Base-by-base conservation (phyloP, 768 basidiomycete species). In the Gymnopilus dilepis region DNA sequence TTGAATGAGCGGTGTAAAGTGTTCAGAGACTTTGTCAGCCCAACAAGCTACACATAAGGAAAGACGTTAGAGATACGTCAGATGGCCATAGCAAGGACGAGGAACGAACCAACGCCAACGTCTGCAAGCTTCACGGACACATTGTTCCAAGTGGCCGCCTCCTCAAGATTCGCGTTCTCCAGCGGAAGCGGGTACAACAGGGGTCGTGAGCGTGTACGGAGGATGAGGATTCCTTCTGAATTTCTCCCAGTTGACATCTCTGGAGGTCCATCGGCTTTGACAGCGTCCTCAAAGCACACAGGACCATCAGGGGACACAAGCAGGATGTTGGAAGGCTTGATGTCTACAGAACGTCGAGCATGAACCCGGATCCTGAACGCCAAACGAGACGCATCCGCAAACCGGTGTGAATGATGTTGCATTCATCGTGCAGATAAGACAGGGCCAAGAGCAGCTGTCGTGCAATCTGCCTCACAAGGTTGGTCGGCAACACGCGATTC, bases 1-100 rank as follows among this genome's bases (percentile, higher is more conserved):
- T 56, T 70, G 69, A 43, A 72, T 70, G 17, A 63, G 17, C 7
- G 12, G 63, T 40, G 47, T 60, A 21, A 17, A 6, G 19, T 41
- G 19, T 17, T 41, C 17, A 26, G 6, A 24, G 30, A 26, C 13
- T 24, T 12, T 12, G 15, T 37, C 34, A 37, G 34, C 8, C 15
- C 11, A 7, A 8, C 5, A 12, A 28, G 24, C 51, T 30, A 33
- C 45, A 22, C 30, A 45, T 26, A 52, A n/a, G n/a, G n/a, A n/a
- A n/a, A n/a, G n/a, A n/a, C n/a, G n/a, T n/a, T n/a, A n/a, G n/a
- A n/a, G n/a, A n/a, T n/a, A n/a, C n/a, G n/a, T n/a, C n/a, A n/a
- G n/a, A n/a, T n/a, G n/a, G n/a, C 22, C 45, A 24, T 17, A 13
- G 19, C 40, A 15, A 6, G 45, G 19, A 21, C 13, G 24, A 34